Conservation (phyloP, 345 rosid species). For the Anacardium occidentale region DNA sequence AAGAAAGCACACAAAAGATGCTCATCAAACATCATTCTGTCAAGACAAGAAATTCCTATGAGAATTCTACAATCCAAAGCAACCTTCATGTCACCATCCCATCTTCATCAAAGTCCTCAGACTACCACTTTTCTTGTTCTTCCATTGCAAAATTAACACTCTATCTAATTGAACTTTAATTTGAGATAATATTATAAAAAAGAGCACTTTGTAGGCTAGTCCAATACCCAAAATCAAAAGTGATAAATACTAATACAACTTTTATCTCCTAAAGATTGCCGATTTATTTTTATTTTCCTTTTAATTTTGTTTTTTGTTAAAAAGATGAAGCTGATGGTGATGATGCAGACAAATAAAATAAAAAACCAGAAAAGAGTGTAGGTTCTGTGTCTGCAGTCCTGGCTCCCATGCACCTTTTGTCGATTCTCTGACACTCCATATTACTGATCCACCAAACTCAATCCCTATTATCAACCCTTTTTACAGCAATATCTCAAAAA, state of each 20-base stretch:
- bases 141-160: too few species aligned
- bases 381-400: background rate
- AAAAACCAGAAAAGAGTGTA: background rate
- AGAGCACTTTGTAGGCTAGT: background rate
- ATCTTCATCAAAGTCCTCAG: background rate
- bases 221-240: background rate
- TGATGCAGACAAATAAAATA: background rate
- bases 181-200: background rate
- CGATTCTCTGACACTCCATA: background rate
- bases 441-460: too few species aligned
- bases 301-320: too few species aligned
- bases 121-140: background rate
- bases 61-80: background rate
- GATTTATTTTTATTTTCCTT: too few species aligned
- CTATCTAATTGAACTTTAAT: too few species aligned
- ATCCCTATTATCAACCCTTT: too few species aligned
- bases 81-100: background rate
- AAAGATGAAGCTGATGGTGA: background rate
- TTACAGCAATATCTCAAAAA: too few species aligned
- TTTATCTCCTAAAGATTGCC: background rate
- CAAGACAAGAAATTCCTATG: background rate
- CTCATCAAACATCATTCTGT: conserved; percentile 2
- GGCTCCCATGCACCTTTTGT: background rate
- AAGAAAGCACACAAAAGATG: background rate
- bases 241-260: background rate